Evolutionary conservation across 2,329 filamentous ascomycete genomes (phyloP), one percentile per base, ranked within the genome.

Genomic region (Bipolaris victoriae): DNA sequence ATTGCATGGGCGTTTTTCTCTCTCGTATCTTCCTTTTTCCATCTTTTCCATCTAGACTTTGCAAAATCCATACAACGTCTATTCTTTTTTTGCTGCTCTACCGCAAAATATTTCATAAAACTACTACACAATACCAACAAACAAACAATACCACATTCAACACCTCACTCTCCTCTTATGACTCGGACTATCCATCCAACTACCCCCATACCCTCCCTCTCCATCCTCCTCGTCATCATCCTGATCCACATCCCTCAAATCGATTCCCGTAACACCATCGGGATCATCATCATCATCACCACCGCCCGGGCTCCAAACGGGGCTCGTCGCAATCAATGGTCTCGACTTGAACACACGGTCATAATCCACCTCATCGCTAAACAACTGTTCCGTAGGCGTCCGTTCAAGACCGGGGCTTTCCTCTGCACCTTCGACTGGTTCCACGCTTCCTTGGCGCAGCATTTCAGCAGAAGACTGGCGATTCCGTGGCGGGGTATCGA

Each of bases 291-390:
- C 26, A 26, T 43, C 22, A 7, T 50, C 63, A 9, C 60, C 63
- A n/a, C 51, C 63, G 9, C 60, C 63, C 13, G 72, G 72, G 50
- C 65, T 68, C 47, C 73, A 73, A 1, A 87, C 73, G 1, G 92
- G 92, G 73, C 92, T 96, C 10, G 86, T 85, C 62, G 88, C 88
- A 64, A 97, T 86, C 75, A 88, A 90, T 0, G 93, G 93, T 63
- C 93, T 79, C 62, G 90, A 93, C 77, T 88, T 91, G 74, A 97
- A 97, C 1, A 97, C 88, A 24, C 88, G 89, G 57, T 90, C 89
- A 74, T 92, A 90, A 58, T 96, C 91, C 3, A 84, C 82, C 63
- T 91, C 88, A 52, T 88, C 83, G 15, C 83, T 83, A 26, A 96
- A 87, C 39, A 96, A 77, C 62, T 88, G 84, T 69, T 94, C 89